Evolutionary conservation across 148 eudicot species (phyloP).

Genomic region (Tetragonia tetragonoides): DNA sequence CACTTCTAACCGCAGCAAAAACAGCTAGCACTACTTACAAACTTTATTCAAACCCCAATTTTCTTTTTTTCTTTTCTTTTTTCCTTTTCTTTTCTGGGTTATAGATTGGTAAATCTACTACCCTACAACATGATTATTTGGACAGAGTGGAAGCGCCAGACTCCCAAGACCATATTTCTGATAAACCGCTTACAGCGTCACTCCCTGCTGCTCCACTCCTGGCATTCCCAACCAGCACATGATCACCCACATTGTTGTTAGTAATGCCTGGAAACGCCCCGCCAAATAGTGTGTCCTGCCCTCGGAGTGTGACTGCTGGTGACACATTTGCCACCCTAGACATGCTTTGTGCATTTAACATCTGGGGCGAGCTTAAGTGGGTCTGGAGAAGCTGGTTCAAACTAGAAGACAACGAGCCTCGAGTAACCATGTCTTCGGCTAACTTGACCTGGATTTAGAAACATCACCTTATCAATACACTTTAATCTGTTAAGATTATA

Average conservation of each 20-base stretch:
- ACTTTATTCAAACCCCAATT: constrained; percentile 19
- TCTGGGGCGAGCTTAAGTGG: constrained; percentile 47
- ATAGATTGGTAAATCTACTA: neutral
- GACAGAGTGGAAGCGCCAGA: constrained; percentile 32
- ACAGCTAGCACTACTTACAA: constrained; percentile 9
- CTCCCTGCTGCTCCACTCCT: constrained; percentile 31
- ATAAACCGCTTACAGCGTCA: constrained; percentile 35
- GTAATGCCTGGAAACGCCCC: constrained; percentile 33
- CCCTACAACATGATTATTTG: constrained; percentile 32
- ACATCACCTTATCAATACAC: neutral
- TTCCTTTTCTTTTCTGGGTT: neutral
- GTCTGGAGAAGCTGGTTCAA: constrained; percentile 63
- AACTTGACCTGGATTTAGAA: constrained; percentile 56
- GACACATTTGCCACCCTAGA: constrained; percentile 35
- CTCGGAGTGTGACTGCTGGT: constrained; percentile 42
- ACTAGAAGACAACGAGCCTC: constrained; percentile 67
- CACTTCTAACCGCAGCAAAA: neutral
- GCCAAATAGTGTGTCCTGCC: constrained; percentile 41
- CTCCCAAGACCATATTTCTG: constrained; percentile 55
- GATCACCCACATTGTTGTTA: constrained; percentile 31
- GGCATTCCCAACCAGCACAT: constrained; percentile 29
- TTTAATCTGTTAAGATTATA: too few species aligned
- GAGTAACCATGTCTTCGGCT: constrained; percentile 84
- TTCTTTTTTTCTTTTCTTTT: neutral
- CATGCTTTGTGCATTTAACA: constrained; percentile 33